Base-by-base conservation (phyloP, 2,329 filamentous ascomycete genomes). In the Neonectria magnoliae region DNA sequence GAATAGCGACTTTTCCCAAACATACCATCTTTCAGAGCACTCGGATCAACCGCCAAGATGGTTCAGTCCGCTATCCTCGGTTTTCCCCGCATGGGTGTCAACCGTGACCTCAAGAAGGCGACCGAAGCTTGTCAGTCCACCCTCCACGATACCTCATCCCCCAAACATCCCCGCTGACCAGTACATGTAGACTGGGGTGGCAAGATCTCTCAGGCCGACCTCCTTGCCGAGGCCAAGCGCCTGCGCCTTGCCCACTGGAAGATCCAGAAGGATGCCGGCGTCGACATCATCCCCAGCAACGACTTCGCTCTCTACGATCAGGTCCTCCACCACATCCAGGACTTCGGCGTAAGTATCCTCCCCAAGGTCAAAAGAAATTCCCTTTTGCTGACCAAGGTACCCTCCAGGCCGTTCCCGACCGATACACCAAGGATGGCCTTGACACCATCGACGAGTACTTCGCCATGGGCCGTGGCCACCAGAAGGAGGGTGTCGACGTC, bases 71-170 rank as follows among this genome's bases (percentile, higher is more conserved):
- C 96, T 75, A 88, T 99, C 82, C 91, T 99, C 82, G 96, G 96
- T 85, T 99, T 99, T 90, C 96, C 96, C 82, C 95, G 96, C 81
- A 98, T 98, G 93, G 96, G 96, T 85, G 92, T 89, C 78, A 93
- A 97, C 85, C 94, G 96, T 90, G 96, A 99, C 88, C 90, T 99
- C 82, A 99, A 99, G 92, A 99, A 99, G 91, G 96, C 96, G 80
- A 99, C 94, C 74, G 96, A 99, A 85, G 93, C 95, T 82, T 99
- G 85, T 87, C 73, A 79, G 85, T 84, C 44, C n/a, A 45, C 11
- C n/a, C 54, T 47, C 52, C 41, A 41, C 55, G 57, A 47, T 52
- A 36, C 53, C 50, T 54, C 51, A 38, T 60, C 56, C 48, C 55
- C 41, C 18, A n/a, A n/a, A 29, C 57, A 57, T 36, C 56, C 3